Percentiles rank a stretch among this genome's conserved stretches.
phyloP scores from a whole-genome alignment of 2,329 filamentous ascomycete species.

The Aureobasidium subglaciale region DNA sequence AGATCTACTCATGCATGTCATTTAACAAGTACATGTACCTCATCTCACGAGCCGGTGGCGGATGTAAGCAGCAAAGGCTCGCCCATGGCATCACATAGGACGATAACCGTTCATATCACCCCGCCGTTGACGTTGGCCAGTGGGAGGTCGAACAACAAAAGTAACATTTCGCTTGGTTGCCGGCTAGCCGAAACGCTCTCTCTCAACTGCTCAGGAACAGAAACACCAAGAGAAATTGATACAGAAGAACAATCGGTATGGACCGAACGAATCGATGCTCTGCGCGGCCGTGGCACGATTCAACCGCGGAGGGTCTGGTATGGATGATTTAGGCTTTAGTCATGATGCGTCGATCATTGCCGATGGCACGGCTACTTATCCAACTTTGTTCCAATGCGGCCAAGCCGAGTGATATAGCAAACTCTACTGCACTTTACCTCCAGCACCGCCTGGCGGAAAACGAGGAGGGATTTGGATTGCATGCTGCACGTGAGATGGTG shows the following conservation, averaged over 20 bases:
- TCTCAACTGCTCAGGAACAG: constrained; percentile 3
- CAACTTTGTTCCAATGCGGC: background rate
- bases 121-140: background rate
- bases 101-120: constrained; percentile 1
- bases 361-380: background rate
- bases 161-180: background rate
- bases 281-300: background rate
- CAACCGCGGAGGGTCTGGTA: constrained; percentile 12
- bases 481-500: background rate
- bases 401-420: background rate
- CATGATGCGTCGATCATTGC: constrained; percentile 14
- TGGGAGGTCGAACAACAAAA: background rate
- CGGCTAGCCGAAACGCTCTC: constrained; percentile 11
- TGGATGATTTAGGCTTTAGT: constrained; percentile 5
- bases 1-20: constrained; percentile 7
- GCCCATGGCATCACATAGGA: background rate
- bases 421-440: constrained; percentile 1
- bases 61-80: background rate
- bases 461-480: background rate
- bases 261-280: background rate
- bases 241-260: background rate
- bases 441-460: background rate
- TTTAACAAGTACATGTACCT: constrained; percentile 7
- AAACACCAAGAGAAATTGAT: background rate
- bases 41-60: constrained; percentile 10